A percentile compares a stretch with the other conserved stretches of the same genome.
Conservation (phyloP, 208 protist species). For the Leishmania arabica region DNA sequence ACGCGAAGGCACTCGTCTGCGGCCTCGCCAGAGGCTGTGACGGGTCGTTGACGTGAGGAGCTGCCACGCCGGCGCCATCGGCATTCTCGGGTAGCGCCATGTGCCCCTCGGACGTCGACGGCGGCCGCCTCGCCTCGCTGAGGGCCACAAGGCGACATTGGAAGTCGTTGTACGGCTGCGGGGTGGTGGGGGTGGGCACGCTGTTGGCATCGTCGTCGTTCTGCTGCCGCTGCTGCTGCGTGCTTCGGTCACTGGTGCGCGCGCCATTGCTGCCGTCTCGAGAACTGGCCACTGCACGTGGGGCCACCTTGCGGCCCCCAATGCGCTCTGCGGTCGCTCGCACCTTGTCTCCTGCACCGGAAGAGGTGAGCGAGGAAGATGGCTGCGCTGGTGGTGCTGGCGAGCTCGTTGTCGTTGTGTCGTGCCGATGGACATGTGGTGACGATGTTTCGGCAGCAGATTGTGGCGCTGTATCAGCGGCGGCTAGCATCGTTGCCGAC, state of each 20-base stretch:
- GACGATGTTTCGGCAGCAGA: neutral
- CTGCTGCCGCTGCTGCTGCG: neutral
- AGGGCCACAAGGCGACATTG: neutral
- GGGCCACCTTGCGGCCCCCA: neutral
- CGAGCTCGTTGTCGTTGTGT: slow-evolving; percentile 1
- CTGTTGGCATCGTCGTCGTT: neutral
- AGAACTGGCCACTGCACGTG: neutral
- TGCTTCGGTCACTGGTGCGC: neutral
- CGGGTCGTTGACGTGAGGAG: neutral
- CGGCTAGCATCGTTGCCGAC: neutral
- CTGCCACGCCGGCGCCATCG: no score
- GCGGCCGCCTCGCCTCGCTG: neutral
- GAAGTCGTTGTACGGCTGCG: neutral
- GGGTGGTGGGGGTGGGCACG: neutral
- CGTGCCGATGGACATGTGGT: neutral
- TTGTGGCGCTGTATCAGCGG: neutral
- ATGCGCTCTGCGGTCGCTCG: neutral
- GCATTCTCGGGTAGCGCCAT: neutral
- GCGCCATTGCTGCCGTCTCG: neutral
- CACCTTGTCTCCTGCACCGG: neutral
- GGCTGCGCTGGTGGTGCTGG: neutral
- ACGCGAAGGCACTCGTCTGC: neutral
- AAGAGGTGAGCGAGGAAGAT: neutral
- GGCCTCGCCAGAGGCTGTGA: neutral
- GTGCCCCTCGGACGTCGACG: neutral